Evolutionary conservation across 257 asterid species (phyloP).

Genomic region (Solanum appendiculatum): DNA sequence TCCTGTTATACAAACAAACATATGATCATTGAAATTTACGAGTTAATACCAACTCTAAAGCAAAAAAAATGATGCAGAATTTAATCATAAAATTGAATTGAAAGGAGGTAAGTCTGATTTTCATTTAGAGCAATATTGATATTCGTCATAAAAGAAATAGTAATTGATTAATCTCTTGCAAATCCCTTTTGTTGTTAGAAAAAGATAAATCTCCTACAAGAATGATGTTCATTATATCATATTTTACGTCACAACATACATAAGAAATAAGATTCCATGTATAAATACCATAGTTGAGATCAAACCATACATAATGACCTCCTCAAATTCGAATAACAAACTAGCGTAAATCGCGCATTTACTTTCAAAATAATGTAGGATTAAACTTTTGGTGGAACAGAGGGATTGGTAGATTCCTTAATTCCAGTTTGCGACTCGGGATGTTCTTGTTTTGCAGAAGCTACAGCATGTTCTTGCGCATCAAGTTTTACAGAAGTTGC

Average conservation of each 20-base stretch:
- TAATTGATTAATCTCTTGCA: neutral
- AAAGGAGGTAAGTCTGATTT: neutral
- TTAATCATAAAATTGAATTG: neutral
- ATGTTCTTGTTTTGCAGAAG: neutral
- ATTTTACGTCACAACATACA: neutral
- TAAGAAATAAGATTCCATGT: neutral
- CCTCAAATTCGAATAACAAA: neutral
- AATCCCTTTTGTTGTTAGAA: neutral
- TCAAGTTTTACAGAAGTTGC: neutral
- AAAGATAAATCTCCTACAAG: neutral
- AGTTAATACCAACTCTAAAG: neutral
- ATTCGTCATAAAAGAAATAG: no score
- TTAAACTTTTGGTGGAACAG: conserved; percentile 32
- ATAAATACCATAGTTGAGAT: neutral
- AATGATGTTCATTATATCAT: neutral
- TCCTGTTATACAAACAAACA: neutral
- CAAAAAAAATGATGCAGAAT: neutral
- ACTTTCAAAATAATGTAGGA: conserved; percentile 5
- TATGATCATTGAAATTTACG: neutral
- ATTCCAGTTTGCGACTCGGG: conserved; percentile 13
- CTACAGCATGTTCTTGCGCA: neutral
- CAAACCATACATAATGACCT: neutral
- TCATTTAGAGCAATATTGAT: neutral
- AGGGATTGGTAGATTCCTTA: conserved; percentile 11
- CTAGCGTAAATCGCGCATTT: neutral